phyloP scores from a whole-genome alignment of 2,329 filamentous ascomycete species.

The Aspergillus thermomutatus region DNA sequence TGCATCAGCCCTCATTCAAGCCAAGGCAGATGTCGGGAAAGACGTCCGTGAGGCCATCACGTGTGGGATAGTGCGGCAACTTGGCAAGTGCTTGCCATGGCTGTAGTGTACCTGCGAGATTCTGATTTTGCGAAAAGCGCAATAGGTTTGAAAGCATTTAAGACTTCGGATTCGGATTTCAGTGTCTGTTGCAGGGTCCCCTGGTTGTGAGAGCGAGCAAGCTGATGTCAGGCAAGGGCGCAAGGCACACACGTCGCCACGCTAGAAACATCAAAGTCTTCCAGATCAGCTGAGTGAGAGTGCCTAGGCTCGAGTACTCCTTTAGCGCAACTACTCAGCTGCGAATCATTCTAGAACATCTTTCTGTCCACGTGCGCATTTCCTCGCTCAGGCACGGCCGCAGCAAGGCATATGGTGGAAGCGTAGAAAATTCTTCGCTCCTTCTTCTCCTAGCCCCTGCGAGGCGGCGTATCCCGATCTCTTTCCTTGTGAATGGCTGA shows the following conservation, averaged over 20 bases:
- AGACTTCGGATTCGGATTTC: not conserved
- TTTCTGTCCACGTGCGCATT: not conserved
- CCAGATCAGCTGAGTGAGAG: not conserved
- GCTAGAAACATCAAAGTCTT: not conserved
- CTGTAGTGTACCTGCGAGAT: not conserved
- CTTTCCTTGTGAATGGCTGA: not conserved
- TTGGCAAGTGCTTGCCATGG: not conserved
- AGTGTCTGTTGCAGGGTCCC: not conserved
- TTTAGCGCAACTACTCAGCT: not conserved
- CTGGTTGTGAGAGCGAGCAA: not conserved
- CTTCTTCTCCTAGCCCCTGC: not conserved
- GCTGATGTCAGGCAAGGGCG: not conserved
- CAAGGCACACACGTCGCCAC: not conserved
- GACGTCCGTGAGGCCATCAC: not conserved
- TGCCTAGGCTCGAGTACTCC: not conserved
- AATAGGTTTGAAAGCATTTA: not conserved
- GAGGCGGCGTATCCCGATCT: not conserved
- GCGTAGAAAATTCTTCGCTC: not conserved
- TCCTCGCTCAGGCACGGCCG: not conserved
- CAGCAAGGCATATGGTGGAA: not conserved
- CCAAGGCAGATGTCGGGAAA: not conserved
- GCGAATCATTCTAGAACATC: not conserved
- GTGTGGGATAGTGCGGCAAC: not conserved
- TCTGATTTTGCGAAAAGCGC: not conserved
- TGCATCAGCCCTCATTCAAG: not conserved